A percentile compares a stretch with the other conserved stretches of the same genome.
Evolutionary conservation across 2,329 filamentous ascomycete species (phyloP).

Genomic region (Fusarium veterinarium): DNA sequence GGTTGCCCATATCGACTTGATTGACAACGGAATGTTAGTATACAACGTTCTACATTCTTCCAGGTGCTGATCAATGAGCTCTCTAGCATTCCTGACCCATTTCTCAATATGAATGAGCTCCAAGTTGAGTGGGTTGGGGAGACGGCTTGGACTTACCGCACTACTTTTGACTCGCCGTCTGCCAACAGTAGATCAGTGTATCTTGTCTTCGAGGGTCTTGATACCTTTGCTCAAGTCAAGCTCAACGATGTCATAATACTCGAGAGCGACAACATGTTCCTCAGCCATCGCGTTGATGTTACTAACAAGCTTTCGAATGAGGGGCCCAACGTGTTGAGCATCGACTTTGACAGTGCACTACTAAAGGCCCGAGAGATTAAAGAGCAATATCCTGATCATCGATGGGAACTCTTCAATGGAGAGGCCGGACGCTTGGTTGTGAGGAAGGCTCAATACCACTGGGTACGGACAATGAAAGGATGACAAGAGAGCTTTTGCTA

Average conservation of each 20-base stretch:
- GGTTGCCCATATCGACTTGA: slow-evolving; percentile 17
- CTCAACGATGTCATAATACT: neutral
- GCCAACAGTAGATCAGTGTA: neutral
- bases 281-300: neutral
- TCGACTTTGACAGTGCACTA: neutral
- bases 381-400: neutral
- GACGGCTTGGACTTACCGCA: neutral
- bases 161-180: neutral
- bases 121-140: slow-evolving; percentile 3
- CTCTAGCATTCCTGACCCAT: neutral
- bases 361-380: neutral
- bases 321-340: neutral
- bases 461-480: neutral
- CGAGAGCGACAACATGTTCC: slow-evolving; percentile 5
- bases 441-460: neutral
- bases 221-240: neutral
- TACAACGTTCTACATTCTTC: rapidly evolving
- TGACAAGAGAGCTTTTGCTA: neutral
- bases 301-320: neutral
- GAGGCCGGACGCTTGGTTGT: neutral
- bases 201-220: neutral
- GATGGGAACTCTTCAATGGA: slow-evolving; percentile 5
- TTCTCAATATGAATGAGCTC: slow-evolving; percentile 5
- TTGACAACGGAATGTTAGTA: slow-evolving; percentile 20
- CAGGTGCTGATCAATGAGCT: neutral